Evolutionary conservation across 345 rosid species (phyloP).

Genomic region (Cochlearia excelsa): DNA sequence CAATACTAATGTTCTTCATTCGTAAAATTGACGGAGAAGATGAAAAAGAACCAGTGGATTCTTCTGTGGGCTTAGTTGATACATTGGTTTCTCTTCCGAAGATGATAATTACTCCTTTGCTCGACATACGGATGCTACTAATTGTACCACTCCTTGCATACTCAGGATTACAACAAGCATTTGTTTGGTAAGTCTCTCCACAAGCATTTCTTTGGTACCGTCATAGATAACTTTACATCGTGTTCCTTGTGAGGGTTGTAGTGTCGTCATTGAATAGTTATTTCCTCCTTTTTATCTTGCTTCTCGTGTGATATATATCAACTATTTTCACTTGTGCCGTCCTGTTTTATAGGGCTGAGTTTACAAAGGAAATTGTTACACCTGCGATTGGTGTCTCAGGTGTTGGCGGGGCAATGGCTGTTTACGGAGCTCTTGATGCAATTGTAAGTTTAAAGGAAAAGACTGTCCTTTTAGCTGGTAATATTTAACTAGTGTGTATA

Average conservation of each 20-base stretch:
- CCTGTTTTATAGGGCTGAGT: constrained; percentile 64
- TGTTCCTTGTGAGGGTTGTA: neutral
- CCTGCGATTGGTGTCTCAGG: constrained; percentile 84
- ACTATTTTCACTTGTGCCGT: neutral
- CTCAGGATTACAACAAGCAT: constrained; percentile 94
- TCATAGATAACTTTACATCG: constrained; percentile 1
- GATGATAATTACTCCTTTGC: constrained; percentile 64
- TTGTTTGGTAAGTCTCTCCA: constrained; percentile 62
- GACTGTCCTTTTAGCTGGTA: neutral
- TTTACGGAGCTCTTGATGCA: constrained; percentile 88
- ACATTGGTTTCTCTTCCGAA: constrained; percentile 48
- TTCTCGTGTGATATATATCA: neutral
- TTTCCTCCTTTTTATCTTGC: neutral
- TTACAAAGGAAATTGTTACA: constrained; percentile 76
- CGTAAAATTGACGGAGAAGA: constrained; percentile 55
- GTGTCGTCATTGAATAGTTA: neutral
- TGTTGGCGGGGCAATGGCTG: constrained; percentile 90
- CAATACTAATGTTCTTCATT: constrained; percentile 71
- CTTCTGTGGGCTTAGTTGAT: constrained; percentile 52
- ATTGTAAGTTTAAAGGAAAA: constrained; percentile 54
- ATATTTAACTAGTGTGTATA: neutral
- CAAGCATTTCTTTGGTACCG: too few species aligned
- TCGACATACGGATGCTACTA: constrained; percentile 68
- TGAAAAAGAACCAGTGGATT: constrained; percentile 43
- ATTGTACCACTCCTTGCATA: constrained; percentile 81